Conservation (phyloP, 2,329 filamentous ascomycete species). For the Karstenula rhodostoma region DNA sequence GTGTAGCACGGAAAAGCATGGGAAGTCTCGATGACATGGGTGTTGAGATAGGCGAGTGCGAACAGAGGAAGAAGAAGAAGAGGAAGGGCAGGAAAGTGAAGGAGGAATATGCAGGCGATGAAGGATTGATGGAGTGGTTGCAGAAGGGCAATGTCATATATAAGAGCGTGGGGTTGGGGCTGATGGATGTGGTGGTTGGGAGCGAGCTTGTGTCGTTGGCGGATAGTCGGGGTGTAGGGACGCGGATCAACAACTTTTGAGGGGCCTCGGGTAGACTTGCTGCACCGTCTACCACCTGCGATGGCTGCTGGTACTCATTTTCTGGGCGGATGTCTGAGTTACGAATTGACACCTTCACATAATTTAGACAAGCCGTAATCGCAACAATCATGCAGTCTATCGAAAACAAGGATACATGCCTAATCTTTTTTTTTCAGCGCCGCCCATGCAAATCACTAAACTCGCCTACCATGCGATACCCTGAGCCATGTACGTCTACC, state of each 20-base stretch:
- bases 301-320: not conserved
- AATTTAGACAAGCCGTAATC: not conserved
- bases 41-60: constrained; percentile 71
- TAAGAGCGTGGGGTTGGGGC: constrained; percentile 72
- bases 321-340: not conserved
- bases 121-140: constrained; percentile 65
- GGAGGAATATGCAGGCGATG: constrained; percentile 45
- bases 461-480: not conserved
- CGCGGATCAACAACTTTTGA: constrained; percentile 59
- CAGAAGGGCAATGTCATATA: constrained; percentile 72
- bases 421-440: constrained; percentile 5
- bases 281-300: not conserved
- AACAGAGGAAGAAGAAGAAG: constrained; percentile 80
- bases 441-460: constrained; percentile 6
- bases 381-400: constrained; percentile 4
- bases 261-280: not conserved
- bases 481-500: not conserved
- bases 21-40: constrained; percentile 69
- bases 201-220: constrained; percentile 65
- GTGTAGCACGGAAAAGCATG: constrained; percentile 40
- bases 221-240: constrained; percentile 63
- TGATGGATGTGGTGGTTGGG: constrained; percentile 74
- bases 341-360: not conserved
- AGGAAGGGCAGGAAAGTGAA: constrained; percentile 43
- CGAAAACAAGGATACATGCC: not conserved